These are phyloP conservation scores for Coniferiporia weirii DNA, from an alignment of 1,284 basidiomycete genomes.

Conservation along the genomic window DNA sequence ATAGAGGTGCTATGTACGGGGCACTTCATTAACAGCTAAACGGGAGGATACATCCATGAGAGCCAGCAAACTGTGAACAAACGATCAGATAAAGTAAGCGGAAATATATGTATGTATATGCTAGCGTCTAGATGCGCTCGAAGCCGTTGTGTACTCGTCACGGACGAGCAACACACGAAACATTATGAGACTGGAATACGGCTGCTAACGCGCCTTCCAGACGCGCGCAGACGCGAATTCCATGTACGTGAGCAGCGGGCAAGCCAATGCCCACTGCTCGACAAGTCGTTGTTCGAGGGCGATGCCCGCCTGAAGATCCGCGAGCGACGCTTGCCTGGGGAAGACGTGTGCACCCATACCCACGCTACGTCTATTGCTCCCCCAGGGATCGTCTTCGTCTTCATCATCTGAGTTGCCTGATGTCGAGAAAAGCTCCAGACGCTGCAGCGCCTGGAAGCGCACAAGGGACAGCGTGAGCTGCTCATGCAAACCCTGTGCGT, in stretches of 20 bases:
- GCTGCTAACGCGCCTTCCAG: constrained; percentile 12
- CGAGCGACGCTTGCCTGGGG: neutral
- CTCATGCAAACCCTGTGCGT: constrained; percentile 8
- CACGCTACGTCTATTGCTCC: neutral
- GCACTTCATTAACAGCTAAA: neutral
- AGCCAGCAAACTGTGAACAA: neutral
- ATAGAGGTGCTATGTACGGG: neutral
- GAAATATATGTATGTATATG: neutral
- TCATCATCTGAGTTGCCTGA: neutral
- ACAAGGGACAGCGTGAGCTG: constrained; percentile 10
- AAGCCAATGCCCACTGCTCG: constrained; percentile 11
- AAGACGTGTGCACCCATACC: neutral
- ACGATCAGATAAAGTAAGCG: neutral
- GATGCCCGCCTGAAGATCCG: constrained; percentile 7
- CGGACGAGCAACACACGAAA: neutral
- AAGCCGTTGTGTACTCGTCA: neutral
- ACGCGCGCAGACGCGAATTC: constrained; percentile 14
- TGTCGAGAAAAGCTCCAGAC: constrained; percentile 10
- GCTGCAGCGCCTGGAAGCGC: constrained; percentile 6
- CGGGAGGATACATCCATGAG: neutral
- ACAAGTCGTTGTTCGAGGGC: constrained; percentile 11
- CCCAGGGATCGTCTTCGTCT: neutral
- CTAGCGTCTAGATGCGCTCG: neutral
- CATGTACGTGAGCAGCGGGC: constrained; percentile 9
- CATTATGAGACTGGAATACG: neutral